Base-by-base conservation (phyloP, 768 basidiomycete species). In the Omphalotus guepiniiformis region DNA sequence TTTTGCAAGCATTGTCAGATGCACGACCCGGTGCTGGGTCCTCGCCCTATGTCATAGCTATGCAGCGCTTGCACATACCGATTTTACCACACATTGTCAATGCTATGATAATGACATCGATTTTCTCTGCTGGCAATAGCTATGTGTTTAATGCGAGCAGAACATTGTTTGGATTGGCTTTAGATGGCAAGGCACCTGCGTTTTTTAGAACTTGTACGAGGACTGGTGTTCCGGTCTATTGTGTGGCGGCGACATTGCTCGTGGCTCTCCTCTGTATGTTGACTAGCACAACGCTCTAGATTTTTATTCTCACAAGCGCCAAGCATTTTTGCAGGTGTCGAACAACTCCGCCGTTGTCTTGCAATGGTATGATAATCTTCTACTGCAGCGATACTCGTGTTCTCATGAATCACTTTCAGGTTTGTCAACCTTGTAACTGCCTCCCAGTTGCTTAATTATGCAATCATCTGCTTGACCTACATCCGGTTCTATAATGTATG, bases 31-130 rank as follows among this genome's bases (percentile, higher is more conserved):
- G 74, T 16, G 75, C 75, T 28, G 80, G 82, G 2, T 68, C 84
- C 22, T 88, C 85, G 6, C 90, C 91, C 0, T 94, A 91, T 66
- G 89, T 93, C 36, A 85, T 93, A 50, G 89, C 88, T 13, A 88
- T 93, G 74, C 67, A 69, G 46, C 72, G 75, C 32, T 72, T 88
- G 32, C 73, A 81, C 5, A 86, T 92, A 55, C 79, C 75, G 46
- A 72, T 75, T 4, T 66, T 87, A 8, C 81, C 81, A 5, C 78
- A 79, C 40, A 79, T 92, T 59, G 75, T 91, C 50, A 93, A 91
- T 60, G 87, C 79, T 3, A 65, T 78, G 39, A 65, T 91, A 52
- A 69, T 91, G 52, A 77, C 85, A 2, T 69, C 78, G 25, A 76
- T 84, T 1, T 87, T 85, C 63, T 86, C 84, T 32, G 83, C 85